phyloP scores from a whole-genome alignment of 192 early-diverging fungal species.

The Allomyces javanicus region DNA sequence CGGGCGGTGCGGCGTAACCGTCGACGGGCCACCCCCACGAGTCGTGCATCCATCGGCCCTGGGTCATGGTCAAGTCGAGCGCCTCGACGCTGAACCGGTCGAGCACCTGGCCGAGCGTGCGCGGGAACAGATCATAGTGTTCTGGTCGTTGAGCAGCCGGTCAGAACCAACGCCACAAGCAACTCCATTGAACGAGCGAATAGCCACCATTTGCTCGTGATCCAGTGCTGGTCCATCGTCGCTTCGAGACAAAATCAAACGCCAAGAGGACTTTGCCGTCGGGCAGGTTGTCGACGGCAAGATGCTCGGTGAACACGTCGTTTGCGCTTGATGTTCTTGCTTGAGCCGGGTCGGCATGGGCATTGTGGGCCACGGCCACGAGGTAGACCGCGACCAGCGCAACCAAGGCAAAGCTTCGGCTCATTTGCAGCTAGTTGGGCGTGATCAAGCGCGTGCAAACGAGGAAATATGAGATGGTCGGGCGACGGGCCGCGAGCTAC shows the following conservation, averaged over 20 bases:
- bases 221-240: slow-evolving; percentile 5
- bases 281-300: slow-evolving; percentile 43
- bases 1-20: slow-evolving; percentile 38
- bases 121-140: slow-evolving; percentile 63
- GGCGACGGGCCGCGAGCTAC: no score
- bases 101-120: slow-evolving; percentile 63
- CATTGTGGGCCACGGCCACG: no score
- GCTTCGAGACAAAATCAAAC: slow-evolving; percentile 49
- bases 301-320: slow-evolving; percentile 2
- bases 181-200: slow-evolving; percentile 1
- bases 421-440: no score
- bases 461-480: no score
- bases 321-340: no score
- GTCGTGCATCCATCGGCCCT: slow-evolving; percentile 67
- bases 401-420: no score
- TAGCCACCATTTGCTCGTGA: slow-evolving; percentile 4
- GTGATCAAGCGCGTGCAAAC: no score
- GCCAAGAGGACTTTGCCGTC: slow-evolving; percentile 66
- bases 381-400: no score
- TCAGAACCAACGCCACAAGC: neutral
- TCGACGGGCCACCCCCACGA: slow-evolving; percentile 48
- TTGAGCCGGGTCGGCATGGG: no score
- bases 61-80: slow-evolving; percentile 72
- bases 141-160: neutral
- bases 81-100: slow-evolving; percentile 52